Evolutionary conservation across 495 filamentous ascomycete species (phyloP).

Genomic region (Evernia prunastri): DNA sequence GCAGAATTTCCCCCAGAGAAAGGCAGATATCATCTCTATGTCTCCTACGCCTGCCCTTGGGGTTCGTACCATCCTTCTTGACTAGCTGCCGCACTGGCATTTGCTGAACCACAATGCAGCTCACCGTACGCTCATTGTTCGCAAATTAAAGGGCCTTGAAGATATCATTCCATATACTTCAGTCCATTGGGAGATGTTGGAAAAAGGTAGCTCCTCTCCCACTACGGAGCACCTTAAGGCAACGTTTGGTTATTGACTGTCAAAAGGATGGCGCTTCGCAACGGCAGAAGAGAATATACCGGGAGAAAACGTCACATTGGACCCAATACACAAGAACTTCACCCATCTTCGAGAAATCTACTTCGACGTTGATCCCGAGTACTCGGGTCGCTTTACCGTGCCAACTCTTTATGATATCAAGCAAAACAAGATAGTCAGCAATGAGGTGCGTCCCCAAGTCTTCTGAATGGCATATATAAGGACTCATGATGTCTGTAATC

Average conservation of each 20-base stretch:
- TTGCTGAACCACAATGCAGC: constrained; percentile 34
- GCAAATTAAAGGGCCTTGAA: constrained; percentile 61
- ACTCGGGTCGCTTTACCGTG: constrained; percentile 55
- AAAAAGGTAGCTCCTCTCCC: constrained; percentile 43
- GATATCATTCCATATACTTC: constrained; percentile 58
- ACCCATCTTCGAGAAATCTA: constrained; percentile 57
- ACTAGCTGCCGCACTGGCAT: not conserved
- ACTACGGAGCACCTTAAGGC: not conserved
- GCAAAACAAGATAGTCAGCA: constrained; percentile 49
- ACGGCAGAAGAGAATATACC: constrained; percentile 57
- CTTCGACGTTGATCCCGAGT: constrained; percentile 53
- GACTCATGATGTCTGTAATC: constrained; percentile 25
- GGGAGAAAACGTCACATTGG: constrained; percentile 48
- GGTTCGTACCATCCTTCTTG: constrained; percentile 38
- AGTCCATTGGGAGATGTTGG: constrained; percentile 61
- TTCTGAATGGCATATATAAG: not conserved
- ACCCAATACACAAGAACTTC: constrained; percentile 46
- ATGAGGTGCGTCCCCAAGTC: constrained; percentile 38
- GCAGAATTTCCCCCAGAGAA: constrained; percentile 62
- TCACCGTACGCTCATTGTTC: constrained; percentile 59
- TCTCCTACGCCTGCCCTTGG: constrained; percentile 70
- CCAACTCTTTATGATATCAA: constrained; percentile 60
- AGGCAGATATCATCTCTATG: constrained; percentile 64
- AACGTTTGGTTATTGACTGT: constrained; percentile 3
- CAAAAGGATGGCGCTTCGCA: constrained; percentile 71